Evolutionary conservation across 2,329 filamentous ascomycete species (phyloP).

Genomic region (Aspergillus candidus): DNA sequence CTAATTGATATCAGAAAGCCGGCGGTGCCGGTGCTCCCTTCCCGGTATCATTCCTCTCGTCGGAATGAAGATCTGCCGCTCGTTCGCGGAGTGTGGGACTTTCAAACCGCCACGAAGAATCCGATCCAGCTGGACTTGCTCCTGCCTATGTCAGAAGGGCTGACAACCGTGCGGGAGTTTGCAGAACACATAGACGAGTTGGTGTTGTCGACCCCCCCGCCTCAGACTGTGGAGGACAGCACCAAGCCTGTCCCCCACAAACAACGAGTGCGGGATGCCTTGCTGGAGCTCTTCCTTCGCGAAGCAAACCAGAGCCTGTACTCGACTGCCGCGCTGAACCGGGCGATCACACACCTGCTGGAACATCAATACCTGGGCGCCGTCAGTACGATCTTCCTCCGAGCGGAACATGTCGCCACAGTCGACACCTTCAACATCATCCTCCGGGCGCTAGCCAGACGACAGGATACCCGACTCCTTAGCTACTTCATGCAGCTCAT

Average conservation of each 20-base stretch:
- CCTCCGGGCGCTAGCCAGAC: conserved; percentile 32
- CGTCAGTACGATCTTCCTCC: conserved; percentile 30
- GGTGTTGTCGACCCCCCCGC: conserved; percentile 20
- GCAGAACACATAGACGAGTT: conserved; percentile 36
- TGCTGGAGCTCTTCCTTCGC: conserved; percentile 29
- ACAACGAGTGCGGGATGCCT: conserved; percentile 15
- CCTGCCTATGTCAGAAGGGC: conserved; percentile 3
- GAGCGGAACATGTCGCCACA: conserved; percentile 31
- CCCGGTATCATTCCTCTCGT: conserved; percentile 9
- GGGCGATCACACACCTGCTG: conserved; percentile 35
- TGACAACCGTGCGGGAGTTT: conserved; percentile 30
- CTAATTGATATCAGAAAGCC: conserved; percentile 25
- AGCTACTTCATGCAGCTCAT: conserved; percentile 34
- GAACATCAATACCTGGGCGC: conserved; percentile 25
- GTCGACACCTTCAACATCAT: conserved; percentile 43
- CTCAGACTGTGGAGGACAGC: conserved; percentile 1
- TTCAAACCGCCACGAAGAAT: conserved; percentile 3
- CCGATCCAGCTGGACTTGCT: conserved; percentile 11
- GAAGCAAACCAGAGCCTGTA: conserved; percentile 25
- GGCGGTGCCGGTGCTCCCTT: conserved; percentile 25
- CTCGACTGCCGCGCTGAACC: conserved; percentile 39
- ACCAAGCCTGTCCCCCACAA: conserved; percentile 9
- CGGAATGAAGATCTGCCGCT: conserved; percentile 21
- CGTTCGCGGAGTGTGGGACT: conserved; percentile 28
- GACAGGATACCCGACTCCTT: conserved; percentile 36